A percentile compares a stretch with the other conserved stretches of the same genome.
phyloP scores from a whole-genome alignment of 306 rosid species.

The Vicia sativa region DNA sequence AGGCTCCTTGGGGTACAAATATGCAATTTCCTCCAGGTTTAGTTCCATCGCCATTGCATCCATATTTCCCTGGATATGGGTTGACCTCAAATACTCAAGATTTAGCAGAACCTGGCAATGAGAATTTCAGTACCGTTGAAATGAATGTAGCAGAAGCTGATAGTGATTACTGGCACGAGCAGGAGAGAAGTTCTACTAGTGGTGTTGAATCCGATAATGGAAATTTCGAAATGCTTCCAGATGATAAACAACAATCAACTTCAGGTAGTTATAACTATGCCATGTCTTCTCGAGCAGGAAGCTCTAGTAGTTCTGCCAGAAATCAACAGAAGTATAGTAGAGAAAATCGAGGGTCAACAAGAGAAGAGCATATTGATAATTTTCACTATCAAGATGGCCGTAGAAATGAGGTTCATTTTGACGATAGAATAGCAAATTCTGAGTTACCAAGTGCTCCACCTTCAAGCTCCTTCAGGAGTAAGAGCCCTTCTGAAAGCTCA shows the following conservation, averaged over 20 bases:
- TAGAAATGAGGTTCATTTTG: slow-evolving; percentile 68
- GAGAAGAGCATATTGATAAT: slow-evolving; percentile 60
- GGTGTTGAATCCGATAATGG: slow-evolving; percentile 75
- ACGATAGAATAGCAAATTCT: slow-evolving; percentile 61
- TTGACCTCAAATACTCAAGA: slow-evolving; percentile 65
- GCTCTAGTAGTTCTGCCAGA: slow-evolving; percentile 53
- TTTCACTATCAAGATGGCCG: slow-evolving; percentile 69
- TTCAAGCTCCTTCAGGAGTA: slow-evolving; percentile 65
- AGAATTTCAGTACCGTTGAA: slow-evolving; percentile 64
- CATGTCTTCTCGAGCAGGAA: slow-evolving; percentile 50
- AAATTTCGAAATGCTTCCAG: slow-evolving; percentile 70
- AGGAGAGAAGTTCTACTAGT: slow-evolving; percentile 69
- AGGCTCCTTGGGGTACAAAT: slow-evolving; percentile 82
- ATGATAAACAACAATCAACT: slow-evolving; percentile 79
- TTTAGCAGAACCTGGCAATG: slow-evolving; percentile 53
- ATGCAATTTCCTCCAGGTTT: slow-evolving; percentile 84
- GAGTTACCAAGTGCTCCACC: slow-evolving; percentile 53
- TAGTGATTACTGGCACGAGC: slow-evolving; percentile 87
- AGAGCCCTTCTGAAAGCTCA: slow-evolving; percentile 80
- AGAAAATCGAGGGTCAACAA: slow-evolving; percentile 56
- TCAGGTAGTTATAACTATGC: slow-evolving; percentile 65
- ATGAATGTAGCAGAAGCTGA: slow-evolving; percentile 59
- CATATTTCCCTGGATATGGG: slow-evolving; percentile 75
- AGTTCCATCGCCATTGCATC: slow-evolving; percentile 64
- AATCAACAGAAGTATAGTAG: slow-evolving; percentile 58